phyloP scores from a whole-genome alignment of 129 eudicot species.

The Dittrichia graveolens region DNA sequence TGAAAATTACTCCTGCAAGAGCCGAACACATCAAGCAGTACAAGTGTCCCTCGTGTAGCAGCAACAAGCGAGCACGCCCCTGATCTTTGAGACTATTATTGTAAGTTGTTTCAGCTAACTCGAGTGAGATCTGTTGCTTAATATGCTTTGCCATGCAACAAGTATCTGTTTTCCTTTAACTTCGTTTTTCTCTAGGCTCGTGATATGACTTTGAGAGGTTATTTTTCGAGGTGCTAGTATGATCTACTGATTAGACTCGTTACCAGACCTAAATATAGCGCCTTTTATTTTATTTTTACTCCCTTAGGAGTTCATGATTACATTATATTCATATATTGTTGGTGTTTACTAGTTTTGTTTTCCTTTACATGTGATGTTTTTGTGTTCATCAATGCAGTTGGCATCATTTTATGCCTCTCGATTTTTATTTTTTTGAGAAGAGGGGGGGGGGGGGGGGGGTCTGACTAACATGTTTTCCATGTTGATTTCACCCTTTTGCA shows the following conservation, averaged over 20 bases:
- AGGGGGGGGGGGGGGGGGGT: too few species aligned
- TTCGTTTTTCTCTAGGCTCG: neutral
- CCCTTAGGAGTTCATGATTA: neutral
- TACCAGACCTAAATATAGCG: conserved; percentile 14
- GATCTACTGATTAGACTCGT: conserved; percentile 7
- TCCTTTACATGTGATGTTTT: neutral
- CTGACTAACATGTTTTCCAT: too few species aligned
- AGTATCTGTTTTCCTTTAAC: conserved; percentile 19
- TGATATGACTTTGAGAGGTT: conserved; percentile 17
- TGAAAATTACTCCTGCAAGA: conserved; percentile 78
- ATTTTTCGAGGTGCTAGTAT: neutral
- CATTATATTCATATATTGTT: neutral
- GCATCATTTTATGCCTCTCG: too few species aligned
- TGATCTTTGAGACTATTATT: conserved; percentile 21
- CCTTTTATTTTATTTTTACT: neutral
- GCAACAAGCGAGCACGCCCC: conserved; percentile 66
- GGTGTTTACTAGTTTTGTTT: neutral
- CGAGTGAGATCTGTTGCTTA: conserved; percentile 10
- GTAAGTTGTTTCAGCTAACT: conserved; percentile 20
- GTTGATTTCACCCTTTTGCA: too few species aligned
- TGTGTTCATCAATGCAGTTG: neutral
- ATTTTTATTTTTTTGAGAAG: too few species aligned
- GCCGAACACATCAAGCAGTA: conserved; percentile 82
- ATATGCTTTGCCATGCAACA: conserved; percentile 17
- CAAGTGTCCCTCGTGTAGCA: conserved; percentile 82